Base-by-base conservation (phyloP, 768 basidiomycete genomes). In the Leccinellum albellum region DNA sequence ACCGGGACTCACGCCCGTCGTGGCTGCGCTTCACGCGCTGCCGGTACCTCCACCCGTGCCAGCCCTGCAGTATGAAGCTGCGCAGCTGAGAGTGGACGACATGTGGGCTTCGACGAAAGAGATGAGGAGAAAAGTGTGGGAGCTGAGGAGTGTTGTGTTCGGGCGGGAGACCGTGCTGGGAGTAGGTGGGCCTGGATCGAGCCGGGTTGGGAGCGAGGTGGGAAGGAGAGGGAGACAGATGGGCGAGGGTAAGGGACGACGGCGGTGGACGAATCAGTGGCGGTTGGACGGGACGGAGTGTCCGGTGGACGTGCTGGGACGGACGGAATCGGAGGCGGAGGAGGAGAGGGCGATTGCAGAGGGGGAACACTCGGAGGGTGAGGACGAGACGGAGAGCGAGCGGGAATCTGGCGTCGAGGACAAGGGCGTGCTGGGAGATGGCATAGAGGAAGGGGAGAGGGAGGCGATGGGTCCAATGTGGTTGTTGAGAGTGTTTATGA, bases 241-340 rank as follows among this genome's bases (percentile, higher is more conserved):
- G 40, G 51, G 58, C 52, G 82, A 83, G 61, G 84, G 84, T 46
- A 84, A 84, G 63, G 78, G 84, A 66, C 87, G 65, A 35, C 62
- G 68, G 33, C 61, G 63, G 20, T 55, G 68, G 59, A 54, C 58
- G 35, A 58, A 63, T 29, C 88, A 91, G 68, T 84, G 86, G 85
- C 84, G 82, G 57, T 71, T 89, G 44, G 86, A 87, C 62, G 87
- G 87, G 14, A 64, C 70, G 46, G 79, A 81, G 68, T 73, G 82
- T 45, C 68, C 86, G 1, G 88, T 91, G 45, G 88, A 91, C 70
- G 70, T 74, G 40, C 65, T 84, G 42, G 89, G 89, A 17, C 75
- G 88, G 47, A 91, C 87, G 53, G 87, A 88, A 73, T 83, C 82
- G 60, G 89, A 92, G 71, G 88, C 78, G 21, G 87, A 86, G 64